Percentiles rank a stretch among this genome's conserved stretches.
phyloP scores from a whole-genome alignment of 352 stramenopile species.

The Thraustotheca clavata region DNA sequence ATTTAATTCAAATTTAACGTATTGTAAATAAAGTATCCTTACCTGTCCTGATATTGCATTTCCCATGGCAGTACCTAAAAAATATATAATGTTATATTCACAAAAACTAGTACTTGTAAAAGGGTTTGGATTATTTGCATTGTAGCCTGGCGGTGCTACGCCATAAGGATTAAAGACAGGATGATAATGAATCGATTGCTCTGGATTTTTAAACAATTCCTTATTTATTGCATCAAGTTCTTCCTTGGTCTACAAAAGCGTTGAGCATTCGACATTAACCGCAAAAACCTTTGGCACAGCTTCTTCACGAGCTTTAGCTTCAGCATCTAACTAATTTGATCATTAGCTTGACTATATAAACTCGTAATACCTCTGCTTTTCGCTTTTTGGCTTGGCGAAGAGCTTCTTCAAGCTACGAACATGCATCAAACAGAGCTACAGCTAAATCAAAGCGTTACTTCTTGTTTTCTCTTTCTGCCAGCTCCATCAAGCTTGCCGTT shows the following conservation, averaged over 20 bases:
- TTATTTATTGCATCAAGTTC: background rate
- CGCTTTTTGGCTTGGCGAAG: background rate
- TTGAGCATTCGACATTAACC: background rate
- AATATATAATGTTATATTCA: background rate
- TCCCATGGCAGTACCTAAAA: background rate
- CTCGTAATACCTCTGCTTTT: background rate
- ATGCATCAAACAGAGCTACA: background rate
- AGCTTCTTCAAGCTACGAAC: slow-evolving; percentile 7
- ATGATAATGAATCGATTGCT: slow-evolving; percentile 17
- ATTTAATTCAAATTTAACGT: background rate
- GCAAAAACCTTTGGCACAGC: slow-evolving; percentile 1
- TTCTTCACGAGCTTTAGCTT: slow-evolving; percentile 8
- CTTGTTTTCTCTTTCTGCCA: slow-evolving; percentile 10
- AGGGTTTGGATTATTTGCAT: background rate
- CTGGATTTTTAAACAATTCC: slow-evolving; percentile 12
- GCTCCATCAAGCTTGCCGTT: slow-evolving; percentile 9
- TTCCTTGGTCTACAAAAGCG: background rate
- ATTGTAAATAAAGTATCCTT: background rate
- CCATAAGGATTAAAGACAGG: slow-evolving; percentile 18
- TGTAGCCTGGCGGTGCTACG: background rate
- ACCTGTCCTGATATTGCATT: slow-evolving; percentile 13
- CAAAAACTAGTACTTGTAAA: background rate
- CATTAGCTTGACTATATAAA: background rate
- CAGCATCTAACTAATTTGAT: background rate
- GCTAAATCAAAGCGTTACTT: background rate